Base-by-base conservation (phyloP, 176 grass and related monocot species). In the Urochloa ruziziensis region DNA sequence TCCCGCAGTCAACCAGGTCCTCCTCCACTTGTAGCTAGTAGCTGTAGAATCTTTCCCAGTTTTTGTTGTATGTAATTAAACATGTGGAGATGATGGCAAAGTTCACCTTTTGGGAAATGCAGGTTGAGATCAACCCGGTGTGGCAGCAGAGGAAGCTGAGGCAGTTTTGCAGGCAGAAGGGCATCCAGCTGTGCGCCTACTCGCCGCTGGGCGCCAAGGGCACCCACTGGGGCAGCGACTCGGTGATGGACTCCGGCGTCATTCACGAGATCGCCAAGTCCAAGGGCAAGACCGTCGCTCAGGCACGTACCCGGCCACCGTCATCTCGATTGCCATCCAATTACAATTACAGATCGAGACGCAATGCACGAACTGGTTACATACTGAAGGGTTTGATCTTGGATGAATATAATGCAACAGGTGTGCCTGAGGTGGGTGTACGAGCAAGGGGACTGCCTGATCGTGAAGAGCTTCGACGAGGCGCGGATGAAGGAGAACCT, bases 101-200 rank as follows among this genome's bases (percentile, higher is more conserved):
- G 39, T 9, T 40, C 39, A 40, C 39, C 39, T 73, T 73, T 32
- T n/a, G 56, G 33, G 32, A 52, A 0, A 15, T n/a, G 53, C 83
- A 97, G 94, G 94, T 97, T 10, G 94, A 97, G 46, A 83, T 94
- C 51, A 89, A 92, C 86, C 82, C 82, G 13, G 18, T 94, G 80
- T 97, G 94, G 94, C 91, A 97, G 79, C 91, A 94, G 75, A 84
- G 67, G 32, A 97, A 92, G 58, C 71, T 97, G 56, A 83, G 89
- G 79, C 89, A 86, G 63, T 88, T 97, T 28, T 97, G 94, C 85
- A 65, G 17, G 19, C 54, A 60, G 7, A 86, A 88, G 21, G 84
- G 82, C 42, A 92, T 94, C 73, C 89, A 97, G 83, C 51, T 97
- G 9, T 91, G 89, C 25, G 94, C 82, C 25, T 94, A 97, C 64